Percentiles rank a stretch among this genome's conserved stretches.
Evolutionary conservation across 306 rosid genomes (phyloP).

Genomic region (Vachellia collinsii): DNA sequence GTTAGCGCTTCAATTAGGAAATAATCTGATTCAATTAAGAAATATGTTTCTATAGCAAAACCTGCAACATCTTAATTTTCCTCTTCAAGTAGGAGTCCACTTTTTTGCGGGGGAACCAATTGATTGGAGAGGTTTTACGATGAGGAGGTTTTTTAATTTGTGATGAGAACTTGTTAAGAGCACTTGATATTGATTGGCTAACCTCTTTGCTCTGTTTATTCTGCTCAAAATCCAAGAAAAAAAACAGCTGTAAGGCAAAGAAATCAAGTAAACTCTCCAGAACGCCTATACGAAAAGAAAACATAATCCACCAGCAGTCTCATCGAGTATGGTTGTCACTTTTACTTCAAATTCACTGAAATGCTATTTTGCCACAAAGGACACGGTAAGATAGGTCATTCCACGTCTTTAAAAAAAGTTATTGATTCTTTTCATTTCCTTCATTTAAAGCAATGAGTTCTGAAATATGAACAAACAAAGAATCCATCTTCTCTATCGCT

Average conservation of each 20-base stretch:
- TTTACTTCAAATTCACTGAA: conserved; percentile 14
- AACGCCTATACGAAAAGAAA: conserved; percentile 7
- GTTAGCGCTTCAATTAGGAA: conserved; percentile 22
- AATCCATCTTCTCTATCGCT: not conserved
- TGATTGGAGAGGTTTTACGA: conserved; percentile 79
- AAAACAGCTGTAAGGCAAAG: not conserved
- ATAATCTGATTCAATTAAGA: conserved; percentile 9
- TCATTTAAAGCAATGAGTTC: not conserved
- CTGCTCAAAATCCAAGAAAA: conserved; percentile 50
- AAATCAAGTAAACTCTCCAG: not conserved
- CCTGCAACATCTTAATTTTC: conserved; percentile 95
- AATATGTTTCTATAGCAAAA: conserved; percentile 30
- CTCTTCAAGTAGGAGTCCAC: conserved; percentile 84
- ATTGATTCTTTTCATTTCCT: not conserved
- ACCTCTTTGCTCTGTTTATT: conserved; percentile 60
- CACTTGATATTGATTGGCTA: conserved; percentile 50
- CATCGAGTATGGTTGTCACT: not conserved
- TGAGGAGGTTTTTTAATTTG: conserved; percentile 84
- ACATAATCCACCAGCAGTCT: conserved; percentile 4
- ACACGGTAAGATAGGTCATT: not conserved
- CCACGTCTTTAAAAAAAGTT: not conserved
- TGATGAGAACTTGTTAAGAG: conserved; percentile 66
- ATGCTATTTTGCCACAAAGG: not conserved
- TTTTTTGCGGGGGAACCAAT: conserved; percentile 91
- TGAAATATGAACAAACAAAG: not conserved